A percentile compares a stretch with the other conserved stretches of the same genome.
phyloP scores from a whole-genome alignment of 768 basidiomycete genomes.

The Bullera alba region DNA sequence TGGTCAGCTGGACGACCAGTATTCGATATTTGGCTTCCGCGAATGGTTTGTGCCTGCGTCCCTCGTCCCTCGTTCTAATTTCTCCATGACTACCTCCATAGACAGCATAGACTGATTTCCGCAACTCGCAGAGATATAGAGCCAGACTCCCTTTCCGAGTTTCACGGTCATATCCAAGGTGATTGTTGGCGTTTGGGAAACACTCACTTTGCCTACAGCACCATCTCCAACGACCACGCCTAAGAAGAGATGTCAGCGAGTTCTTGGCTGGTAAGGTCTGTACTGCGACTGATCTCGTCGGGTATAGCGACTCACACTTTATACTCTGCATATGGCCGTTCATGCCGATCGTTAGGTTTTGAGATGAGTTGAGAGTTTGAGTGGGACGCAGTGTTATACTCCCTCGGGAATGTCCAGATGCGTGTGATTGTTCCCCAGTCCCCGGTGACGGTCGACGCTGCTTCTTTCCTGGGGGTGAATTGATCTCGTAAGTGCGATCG shows the following conservation, averaged over 20 bases:
- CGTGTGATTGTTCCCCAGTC: background rate
- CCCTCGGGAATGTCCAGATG: background rate
- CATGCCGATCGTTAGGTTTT: conserved; percentile 27
- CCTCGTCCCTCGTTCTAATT: no score
- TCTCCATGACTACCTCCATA: no score
- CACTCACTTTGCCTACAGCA: conserved; percentile 87
- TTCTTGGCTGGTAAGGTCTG: background rate
- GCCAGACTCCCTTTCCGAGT: background rate
- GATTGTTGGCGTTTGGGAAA: no score
- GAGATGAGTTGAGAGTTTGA: background rate
- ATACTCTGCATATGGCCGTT: conserved; percentile 69
- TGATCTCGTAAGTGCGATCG: background rate
- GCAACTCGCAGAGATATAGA: background rate
- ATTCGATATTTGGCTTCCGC: no score
- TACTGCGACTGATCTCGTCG: conserved; percentile 33
- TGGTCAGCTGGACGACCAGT: background rate
- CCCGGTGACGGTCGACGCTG: background rate
- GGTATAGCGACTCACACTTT: conserved; percentile 58
- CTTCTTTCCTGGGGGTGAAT: background rate
- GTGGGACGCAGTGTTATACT: background rate
- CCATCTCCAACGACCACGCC: conserved; percentile 96
- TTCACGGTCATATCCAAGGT: background rate
- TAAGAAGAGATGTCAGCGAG: conserved; percentile 40
- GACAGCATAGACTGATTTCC: no score
- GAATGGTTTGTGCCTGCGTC: no score